Percentiles rank a stretch among this genome's conserved stretches.
These are phyloP conservation scores for Pugionium dolabratum DNA, from an alignment of 345 rosid species.

Conservation along the genomic window DNA sequence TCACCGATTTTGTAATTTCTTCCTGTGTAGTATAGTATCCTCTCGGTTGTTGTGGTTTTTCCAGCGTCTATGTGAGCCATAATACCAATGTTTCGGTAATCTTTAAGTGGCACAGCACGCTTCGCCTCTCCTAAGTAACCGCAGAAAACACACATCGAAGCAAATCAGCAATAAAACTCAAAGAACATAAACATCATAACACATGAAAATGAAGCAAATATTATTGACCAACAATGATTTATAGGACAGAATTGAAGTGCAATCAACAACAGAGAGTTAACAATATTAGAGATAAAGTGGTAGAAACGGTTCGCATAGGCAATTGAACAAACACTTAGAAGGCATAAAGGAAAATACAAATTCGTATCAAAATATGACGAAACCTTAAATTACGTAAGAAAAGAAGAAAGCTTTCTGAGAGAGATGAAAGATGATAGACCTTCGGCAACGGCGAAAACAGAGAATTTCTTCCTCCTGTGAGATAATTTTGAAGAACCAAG, in stretches of 20 bases:
- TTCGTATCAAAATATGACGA: not conserved
- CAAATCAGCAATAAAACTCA: slow-evolving; percentile 10
- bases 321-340: slow-evolving; percentile 40
- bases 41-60: slow-evolving; percentile 94
- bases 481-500: slow-evolving; percentile 40
- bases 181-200: not conserved
- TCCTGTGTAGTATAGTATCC: slow-evolving; percentile 84
- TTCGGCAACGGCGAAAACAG: slow-evolving; percentile 76
- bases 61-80: slow-evolving; percentile 99
- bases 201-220: not conserved
- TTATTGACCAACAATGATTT: not conserved
- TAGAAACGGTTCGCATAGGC: slow-evolving; percentile 21
- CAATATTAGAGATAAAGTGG: not conserved
- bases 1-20: slow-evolving; percentile 98
- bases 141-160: slow-evolving; percentile 3
- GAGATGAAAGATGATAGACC: slow-evolving; percentile 42
- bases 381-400: not conserved
- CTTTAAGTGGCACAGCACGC: slow-evolving; percentile 71
- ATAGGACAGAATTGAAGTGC: not conserved
- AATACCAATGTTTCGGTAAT: slow-evolving; percentile 91
- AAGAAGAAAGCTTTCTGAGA: not conserved
- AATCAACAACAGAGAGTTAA: not conserved
- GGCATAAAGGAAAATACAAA: not conserved
- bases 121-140: slow-evolving; percentile 50
- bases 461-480: slow-evolving; percentile 54